Percentiles rank a stretch among this genome's conserved stretches.
Evolutionary conservation across 495 filamentous ascomycete species (phyloP).

Genomic region (Sabuloglossum arenarium): DNA sequence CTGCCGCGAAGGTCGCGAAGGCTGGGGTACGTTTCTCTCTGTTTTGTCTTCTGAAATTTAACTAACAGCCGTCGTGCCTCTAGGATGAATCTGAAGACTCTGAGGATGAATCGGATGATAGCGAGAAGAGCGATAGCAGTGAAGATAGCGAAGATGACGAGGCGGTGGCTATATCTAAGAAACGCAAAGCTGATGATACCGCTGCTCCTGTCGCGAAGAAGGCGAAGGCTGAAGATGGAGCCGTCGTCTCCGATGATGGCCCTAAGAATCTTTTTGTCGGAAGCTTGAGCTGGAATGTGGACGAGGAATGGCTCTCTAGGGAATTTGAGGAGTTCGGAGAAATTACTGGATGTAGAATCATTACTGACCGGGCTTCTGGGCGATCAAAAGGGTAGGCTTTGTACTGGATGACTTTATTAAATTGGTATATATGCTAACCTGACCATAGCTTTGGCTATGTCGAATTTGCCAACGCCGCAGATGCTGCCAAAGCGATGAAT

Average conservation of each 20-base stretch:
- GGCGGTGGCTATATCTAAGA: slow-evolving; percentile 34
- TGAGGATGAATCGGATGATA: slow-evolving; percentile 3
- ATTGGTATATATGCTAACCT: slow-evolving; percentile 1
- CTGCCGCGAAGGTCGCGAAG: slow-evolving; percentile 6
- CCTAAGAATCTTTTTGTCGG: slow-evolving; percentile 72
- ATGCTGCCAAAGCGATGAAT: slow-evolving; percentile 55
- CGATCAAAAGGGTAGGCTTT: slow-evolving; percentile 64
- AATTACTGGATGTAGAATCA: slow-evolving; percentile 52
- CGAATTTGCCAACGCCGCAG: slow-evolving; percentile 52
- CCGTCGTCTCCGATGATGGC: slow-evolving; percentile 25
- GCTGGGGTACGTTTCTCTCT: slow-evolving; percentile 6
- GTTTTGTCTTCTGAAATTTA: background rate
- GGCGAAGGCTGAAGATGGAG: slow-evolving; percentile 42
- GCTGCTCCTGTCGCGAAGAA: slow-evolving; percentile 52
- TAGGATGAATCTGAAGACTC: slow-evolving; percentile 11
- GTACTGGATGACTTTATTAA: background rate
- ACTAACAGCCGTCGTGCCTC: slow-evolving; percentile 1
- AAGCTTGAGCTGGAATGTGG: slow-evolving; percentile 85
- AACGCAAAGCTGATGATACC: slow-evolving; percentile 72
- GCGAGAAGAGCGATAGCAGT: slow-evolving; percentile 31
- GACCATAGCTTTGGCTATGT: slow-evolving; percentile 71
- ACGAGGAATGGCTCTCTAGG: slow-evolving; percentile 71
- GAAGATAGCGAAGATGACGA: slow-evolving; percentile 21
- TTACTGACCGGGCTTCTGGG: slow-evolving; percentile 62
- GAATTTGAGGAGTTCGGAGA: slow-evolving; percentile 77